Evolutionary conservation across 257 asterid species (phyloP).

Genomic region (Apocynum venetum): DNA sequence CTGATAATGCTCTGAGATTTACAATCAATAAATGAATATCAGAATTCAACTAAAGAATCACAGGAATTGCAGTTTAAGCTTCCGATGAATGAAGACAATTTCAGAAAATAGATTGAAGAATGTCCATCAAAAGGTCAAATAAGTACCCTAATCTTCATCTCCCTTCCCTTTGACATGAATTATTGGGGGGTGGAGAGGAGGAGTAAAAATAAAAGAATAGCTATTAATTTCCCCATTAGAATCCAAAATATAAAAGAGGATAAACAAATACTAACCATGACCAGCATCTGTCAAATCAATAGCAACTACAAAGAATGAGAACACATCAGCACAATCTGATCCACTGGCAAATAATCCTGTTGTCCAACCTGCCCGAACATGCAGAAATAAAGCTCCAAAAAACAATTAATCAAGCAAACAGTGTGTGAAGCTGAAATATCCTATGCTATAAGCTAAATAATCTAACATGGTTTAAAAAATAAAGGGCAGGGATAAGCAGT

Average conservation of each 20-base stretch:
- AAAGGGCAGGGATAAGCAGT: background rate
- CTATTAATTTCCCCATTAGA: background rate
- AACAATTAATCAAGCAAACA: too few species aligned
- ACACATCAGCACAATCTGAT: conserved; percentile 68
- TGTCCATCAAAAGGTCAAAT: background rate
- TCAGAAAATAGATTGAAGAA: background rate
- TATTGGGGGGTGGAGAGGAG: too few species aligned
- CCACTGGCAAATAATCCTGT: conserved; percentile 91
- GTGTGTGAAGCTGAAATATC: too few species aligned
- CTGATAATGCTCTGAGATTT: conserved; percentile 69
- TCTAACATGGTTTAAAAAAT: background rate
- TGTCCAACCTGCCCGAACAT: conserved; percentile 73
- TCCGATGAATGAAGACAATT: conserved; percentile 10
- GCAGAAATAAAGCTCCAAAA: background rate
- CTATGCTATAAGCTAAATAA: too few species aligned
- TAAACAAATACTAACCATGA: conserved; percentile 51
- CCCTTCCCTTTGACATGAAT: conserved; percentile 2
- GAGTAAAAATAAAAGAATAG: background rate
- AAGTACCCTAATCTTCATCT: background rate
- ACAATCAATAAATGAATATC: background rate
- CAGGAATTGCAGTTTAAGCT: background rate
- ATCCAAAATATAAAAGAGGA: background rate
- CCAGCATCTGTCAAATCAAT: conserved; percentile 92
- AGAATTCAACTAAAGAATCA: background rate
- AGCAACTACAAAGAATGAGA: conserved; percentile 64